phyloP scores from a whole-genome alignment of 768 basidiomycete species.

The Mycena latifolia region DNA sequence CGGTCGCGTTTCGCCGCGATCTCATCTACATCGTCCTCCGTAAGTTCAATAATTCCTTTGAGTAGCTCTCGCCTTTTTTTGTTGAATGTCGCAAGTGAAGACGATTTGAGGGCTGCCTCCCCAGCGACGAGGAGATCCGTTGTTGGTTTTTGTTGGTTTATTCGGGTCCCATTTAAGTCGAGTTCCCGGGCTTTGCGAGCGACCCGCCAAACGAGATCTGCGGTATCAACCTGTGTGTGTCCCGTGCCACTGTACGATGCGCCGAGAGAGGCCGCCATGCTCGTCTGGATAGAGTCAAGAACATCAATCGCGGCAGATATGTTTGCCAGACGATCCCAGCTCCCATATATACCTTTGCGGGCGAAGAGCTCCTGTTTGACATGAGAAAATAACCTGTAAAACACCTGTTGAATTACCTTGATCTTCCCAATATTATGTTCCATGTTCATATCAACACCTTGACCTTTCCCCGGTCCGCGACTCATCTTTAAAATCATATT shows the following conservation, averaged over 20 bases:
- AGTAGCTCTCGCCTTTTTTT: conserved; percentile 42
- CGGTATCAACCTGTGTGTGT: conserved; percentile 39
- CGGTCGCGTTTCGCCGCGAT: no score
- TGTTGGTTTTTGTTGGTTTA: background rate
- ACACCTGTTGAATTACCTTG: conserved; percentile 41
- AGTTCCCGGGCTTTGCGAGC: conserved; percentile 38
- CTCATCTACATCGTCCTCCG: conserved; percentile 40
- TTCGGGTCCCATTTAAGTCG: conserved; percentile 15
- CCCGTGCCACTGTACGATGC: conserved; percentile 42
- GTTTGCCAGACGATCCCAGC: conserved; percentile 47
- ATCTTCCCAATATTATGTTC: conserved; percentile 29
- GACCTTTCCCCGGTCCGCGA: no score
- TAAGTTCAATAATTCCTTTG: conserved; percentile 15
- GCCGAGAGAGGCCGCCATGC: conserved; percentile 38
- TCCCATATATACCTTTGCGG: conserved; percentile 44
- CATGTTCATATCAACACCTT: no score
- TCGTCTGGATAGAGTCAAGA: conserved; percentile 42
- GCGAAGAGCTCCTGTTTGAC: conserved; percentile 32
- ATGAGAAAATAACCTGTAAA: background rate
- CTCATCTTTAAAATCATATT: no score
- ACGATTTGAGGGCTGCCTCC: conserved; percentile 19
- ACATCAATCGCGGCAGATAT: conserved; percentile 45
- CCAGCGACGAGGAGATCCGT: conserved; percentile 4
- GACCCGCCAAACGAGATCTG: conserved; percentile 38
- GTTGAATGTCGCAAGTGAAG: conserved; percentile 48